Base-by-base conservation (phyloP, 2,329 filamentous ascomycete species). In the Fusarium sulawesiense region DNA sequence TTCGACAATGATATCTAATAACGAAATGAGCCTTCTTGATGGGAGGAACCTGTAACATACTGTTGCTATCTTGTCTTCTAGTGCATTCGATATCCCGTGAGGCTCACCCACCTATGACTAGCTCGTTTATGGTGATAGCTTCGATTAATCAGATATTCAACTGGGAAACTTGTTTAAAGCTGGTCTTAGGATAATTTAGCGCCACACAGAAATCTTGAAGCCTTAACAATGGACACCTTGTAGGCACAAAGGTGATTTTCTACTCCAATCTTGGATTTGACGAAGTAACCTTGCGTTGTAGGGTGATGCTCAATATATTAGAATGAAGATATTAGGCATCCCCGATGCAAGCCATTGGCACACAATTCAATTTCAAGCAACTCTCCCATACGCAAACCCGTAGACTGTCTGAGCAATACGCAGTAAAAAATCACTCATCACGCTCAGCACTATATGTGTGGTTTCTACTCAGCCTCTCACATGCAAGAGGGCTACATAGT, bases 1-100 rank as follows among this genome's bases (percentile, higher is more conserved):
- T 60, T 57, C 66, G 68, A 20, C 20, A 56, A 69, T 54, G 51
- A 64, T 56, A 64, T 64, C n/a, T 47, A 46, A 66, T 59, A 56
- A 45, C 21, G 16, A 34, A 42, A 46, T 51, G 56, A 45, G 41
- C 30, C 34, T 45, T 32, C n/a, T 34, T 23, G n/a, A 47, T 57
- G 49, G 48, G 44, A 54, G 23, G 30, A 23, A 14, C n/a, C 18
- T 44, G 14, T 56, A 23, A n/a, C 34, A 4, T 29, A 23, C 29
- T 20, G 29, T 60, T 48, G 25, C n/a, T 29, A 29, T 16, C 27
- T 44, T 20, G 10, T 44, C 16, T 13, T 7, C 4, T 30, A n/a
- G 21, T 14, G 21, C 6, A 53, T 18, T 45, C 16, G 6, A 20
- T 37, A 13, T 16, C 23, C 30, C 4, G 40, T 30, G 13, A 32